Evolutionary conservation across 2,329 filamentous ascomycete genomes (phyloP), one percentile per base, ranked within the genome.

Genomic region (Sclerotiophoma versabilis): DNA sequence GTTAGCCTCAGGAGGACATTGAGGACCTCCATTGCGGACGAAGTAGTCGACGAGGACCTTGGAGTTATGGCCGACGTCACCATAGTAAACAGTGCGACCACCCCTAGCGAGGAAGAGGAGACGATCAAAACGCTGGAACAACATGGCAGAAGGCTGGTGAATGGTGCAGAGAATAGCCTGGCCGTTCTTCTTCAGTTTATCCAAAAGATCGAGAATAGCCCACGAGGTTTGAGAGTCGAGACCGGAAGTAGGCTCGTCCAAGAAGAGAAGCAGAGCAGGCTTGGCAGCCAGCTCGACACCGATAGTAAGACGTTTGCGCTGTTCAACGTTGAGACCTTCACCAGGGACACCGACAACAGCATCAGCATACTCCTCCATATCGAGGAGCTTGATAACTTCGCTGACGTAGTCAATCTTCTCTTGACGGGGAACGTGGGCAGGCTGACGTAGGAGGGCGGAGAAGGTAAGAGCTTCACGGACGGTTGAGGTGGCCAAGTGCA

Each of bases 271-370:
- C 46, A 97, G 82, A 33, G 91, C 87, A 5, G 93, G 93, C 79
- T 95, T 96, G 6, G 93, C 93, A 34, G 92, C 93, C 20, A 98
- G 83, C 73, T 98, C 93, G n/a, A 98, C 93, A 76, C 92, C 93
- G 59, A 98, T 96, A 0, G 93, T 97, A 6, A 97, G 83, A 67
- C 92, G 89, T 72, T 88, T 88, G 15, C 85, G 80, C 71, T 88
- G 85, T 70, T 87, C 85, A 38, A 84, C 82, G 47, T 84, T 84
- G 33, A 85, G 76, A 76, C 91, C 92, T 80, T 96, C 91, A 58
- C 93, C 92, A 5, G 91, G 91, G 23, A 96, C 89, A 81, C 93
- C 93, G 49, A 97, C 91, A 37, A 96, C 83, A 14, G 93, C 93
- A 72, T 96, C 92, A 12, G 93, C 92, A 66, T 95, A 96, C 46